phyloP scores from a whole-genome alignment of 805 yeast genomes.

The Candida andamanensis region DNA sequence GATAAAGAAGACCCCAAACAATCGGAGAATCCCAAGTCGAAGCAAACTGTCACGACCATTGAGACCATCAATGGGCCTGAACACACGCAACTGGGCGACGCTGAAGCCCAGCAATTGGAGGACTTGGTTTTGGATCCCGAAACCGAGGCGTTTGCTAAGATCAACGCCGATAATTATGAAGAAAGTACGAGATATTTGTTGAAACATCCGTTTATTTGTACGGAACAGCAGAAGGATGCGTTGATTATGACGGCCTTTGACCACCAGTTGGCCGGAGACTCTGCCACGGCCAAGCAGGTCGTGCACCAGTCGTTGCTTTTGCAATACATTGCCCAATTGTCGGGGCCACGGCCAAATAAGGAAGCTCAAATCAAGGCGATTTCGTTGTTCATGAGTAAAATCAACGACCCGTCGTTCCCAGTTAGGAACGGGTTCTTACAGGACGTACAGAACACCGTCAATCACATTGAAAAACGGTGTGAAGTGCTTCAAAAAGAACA shows the following conservation, averaged over 20 bases:
- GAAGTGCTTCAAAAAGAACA: slow-evolving; percentile 54
- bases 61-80: slow-evolving; percentile 18
- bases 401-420: slow-evolving; percentile 48
- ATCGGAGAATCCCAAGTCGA: background rate
- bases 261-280: slow-evolving; percentile 60
- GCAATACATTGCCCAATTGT: slow-evolving; percentile 58
- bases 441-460: slow-evolving; percentile 69
- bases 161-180: slow-evolving; percentile 45
- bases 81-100: background rate
- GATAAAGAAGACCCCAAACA: slow-evolving; percentile 18
- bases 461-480: slow-evolving; percentile 75
- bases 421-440: slow-evolving; percentile 65
- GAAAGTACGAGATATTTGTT: slow-evolving; percentile 49
- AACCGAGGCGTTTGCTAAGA: slow-evolving; percentile 59
- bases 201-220: slow-evolving; percentile 62
- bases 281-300: slow-evolving; percentile 51
- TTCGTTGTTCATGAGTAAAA: slow-evolving; percentile 61
- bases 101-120: slow-evolving; percentile 30
- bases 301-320: slow-evolving; percentile 76
- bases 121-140: slow-evolving; percentile 55
- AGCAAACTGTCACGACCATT: slow-evolving; percentile 19
- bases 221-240: slow-evolving; percentile 85
- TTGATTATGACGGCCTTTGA: slow-evolving; percentile 92
- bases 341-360: slow-evolving; percentile 26
- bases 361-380: slow-evolving; percentile 41